phyloP scores from a whole-genome alignment of 2,329 filamentous ascomycete species.

The Xylaria multiplex region DNA sequence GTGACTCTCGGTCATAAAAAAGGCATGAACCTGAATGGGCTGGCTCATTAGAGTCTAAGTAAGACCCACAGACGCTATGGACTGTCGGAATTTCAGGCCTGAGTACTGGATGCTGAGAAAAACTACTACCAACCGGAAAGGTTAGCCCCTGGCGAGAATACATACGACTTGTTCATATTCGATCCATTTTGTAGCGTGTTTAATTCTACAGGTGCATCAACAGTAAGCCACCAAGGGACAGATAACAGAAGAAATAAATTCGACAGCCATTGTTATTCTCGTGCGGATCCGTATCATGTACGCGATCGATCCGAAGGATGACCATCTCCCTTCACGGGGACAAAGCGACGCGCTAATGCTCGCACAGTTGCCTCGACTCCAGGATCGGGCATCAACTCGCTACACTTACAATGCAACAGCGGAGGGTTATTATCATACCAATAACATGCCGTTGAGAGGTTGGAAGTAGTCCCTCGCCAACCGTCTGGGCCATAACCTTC shows the following conservation, averaged over 20 bases:
- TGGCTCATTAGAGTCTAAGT: neutral
- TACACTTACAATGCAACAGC: slow-evolving; percentile 4
- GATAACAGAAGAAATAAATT: neutral
- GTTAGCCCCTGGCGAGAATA: slow-evolving; percentile 2
- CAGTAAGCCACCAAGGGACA: slow-evolving; percentile 23
- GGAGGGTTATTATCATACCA: neutral
- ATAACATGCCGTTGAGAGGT: neutral
- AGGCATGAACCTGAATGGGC: neutral
- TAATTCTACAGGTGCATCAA: slow-evolving; percentile 3
- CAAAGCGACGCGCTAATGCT: slow-evolving; percentile 1
- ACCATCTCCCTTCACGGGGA: neutral
- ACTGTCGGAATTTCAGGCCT: neutral
- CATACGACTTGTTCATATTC: slow-evolving; percentile 1
- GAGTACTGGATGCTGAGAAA: neutral
- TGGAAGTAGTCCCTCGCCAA: slow-evolving; percentile 5
- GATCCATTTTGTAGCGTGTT: neutral
- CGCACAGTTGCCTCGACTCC: slow-evolving; percentile 7
- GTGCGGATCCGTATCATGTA: neutral
- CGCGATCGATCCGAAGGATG: slow-evolving; percentile 3
- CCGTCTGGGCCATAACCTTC: slow-evolving; percentile 12
- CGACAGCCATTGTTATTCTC: neutral
- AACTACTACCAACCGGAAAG: slow-evolving; percentile 2
- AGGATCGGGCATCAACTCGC: slow-evolving; percentile 17
- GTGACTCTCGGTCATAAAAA: neutral
- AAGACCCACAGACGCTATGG: neutral